A percentile compares a stretch with the other conserved stretches of the same genome.
Evolutionary conservation across 148 eudicot species (phyloP).

Genomic region (Cornus kousa): DNA sequence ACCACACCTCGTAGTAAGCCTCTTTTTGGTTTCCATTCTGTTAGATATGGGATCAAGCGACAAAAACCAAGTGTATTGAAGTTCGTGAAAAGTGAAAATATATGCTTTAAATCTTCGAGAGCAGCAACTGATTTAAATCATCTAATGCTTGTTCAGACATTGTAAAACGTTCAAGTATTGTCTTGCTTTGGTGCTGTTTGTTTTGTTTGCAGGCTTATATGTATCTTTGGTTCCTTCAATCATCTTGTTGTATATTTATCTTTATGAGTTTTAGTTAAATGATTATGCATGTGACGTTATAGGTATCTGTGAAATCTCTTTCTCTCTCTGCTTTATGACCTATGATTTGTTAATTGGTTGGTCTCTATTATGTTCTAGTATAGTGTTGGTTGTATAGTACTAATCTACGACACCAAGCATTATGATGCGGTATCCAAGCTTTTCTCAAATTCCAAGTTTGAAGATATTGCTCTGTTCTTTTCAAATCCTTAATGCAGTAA

Average conservation of each 20-base stretch:
- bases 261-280: background rate
- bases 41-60: too few species aligned
- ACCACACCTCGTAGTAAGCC: too few species aligned
- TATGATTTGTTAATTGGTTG: conserved; percentile 3
- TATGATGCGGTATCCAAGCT: background rate
- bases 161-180: background rate
- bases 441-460: background rate
- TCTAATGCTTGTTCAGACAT: background rate
- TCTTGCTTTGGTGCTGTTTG: background rate
- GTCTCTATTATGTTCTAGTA: background rate
- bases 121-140: background rate
- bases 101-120: background rate
- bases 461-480: background rate
- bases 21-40: too few species aligned
- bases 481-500: background rate
- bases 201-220: background rate
- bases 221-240: background rate
- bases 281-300: background rate
- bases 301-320: background rate
- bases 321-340: background rate
- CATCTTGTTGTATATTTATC: background rate
- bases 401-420: background rate
- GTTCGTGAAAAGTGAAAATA: conserved; percentile 12
- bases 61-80: conserved; percentile 10
- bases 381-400: too few species aligned